Conservation (phyloP, 1,284 basidiomycete species). For the Schizophyllum amplum region DNA sequence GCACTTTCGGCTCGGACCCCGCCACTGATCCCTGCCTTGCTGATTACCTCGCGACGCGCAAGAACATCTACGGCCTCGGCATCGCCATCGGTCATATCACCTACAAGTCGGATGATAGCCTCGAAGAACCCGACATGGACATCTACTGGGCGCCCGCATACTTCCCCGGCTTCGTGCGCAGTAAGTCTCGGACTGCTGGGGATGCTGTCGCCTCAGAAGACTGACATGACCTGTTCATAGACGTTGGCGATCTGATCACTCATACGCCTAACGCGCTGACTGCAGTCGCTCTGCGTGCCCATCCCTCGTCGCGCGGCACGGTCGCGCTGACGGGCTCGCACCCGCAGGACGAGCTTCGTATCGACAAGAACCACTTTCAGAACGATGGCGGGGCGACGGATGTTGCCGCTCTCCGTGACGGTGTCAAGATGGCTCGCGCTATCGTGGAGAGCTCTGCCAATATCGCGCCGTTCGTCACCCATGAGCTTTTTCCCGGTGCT, state of each 20-base stretch:
- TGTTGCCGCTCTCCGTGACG: slow-evolving; percentile 18
- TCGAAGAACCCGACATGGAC: slow-evolving; percentile 19
- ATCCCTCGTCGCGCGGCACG: slow-evolving; percentile 20
- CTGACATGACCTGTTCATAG: slow-evolving; percentile 8
- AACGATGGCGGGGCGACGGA: slow-evolving; percentile 14
- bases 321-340: slow-evolving; percentile 22
- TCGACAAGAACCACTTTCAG: slow-evolving; percentile 21
- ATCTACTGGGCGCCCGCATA: slow-evolving; percentile 18
- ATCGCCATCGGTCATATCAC: neutral
- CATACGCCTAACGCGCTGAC: slow-evolving; percentile 18
- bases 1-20: slow-evolving; percentile 15
- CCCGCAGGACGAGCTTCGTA: slow-evolving; percentile 22
- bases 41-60: slow-evolving; percentile 16
- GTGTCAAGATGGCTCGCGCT: slow-evolving; percentile 16
- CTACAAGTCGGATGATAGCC: neutral
- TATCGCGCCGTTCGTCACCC: slow-evolving; percentile 11
- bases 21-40: slow-evolving; percentile 20
- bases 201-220: neutral
- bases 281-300: slow-evolving; percentile 20
- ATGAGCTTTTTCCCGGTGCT: slow-evolving; percentile 18
- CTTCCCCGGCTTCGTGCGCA: slow-evolving; percentile 20
- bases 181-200: neutral
- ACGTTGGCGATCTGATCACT: slow-evolving; percentile 16
- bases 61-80: slow-evolving; percentile 15
- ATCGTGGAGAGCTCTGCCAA: slow-evolving; percentile 14